Percentiles rank a stretch among this genome's conserved stretches.
These are phyloP conservation scores for Chlamydomonas incerta DNA, from an alignment of 139 green algal species.

Conservation along the genomic window DNA sequence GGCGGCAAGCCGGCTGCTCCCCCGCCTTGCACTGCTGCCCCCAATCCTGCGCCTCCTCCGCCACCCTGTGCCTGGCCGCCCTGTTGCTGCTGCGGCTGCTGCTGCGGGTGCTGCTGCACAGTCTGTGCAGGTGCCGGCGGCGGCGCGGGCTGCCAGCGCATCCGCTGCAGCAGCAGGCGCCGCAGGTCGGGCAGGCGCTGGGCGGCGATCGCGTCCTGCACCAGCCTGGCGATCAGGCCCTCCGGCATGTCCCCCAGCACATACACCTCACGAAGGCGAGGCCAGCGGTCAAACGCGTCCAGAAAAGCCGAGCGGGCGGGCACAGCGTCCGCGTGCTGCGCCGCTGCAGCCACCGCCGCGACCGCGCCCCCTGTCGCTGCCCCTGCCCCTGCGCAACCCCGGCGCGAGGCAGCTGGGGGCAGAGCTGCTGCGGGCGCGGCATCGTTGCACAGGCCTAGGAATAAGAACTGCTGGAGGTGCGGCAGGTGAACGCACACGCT, in stretches of 20 bases:
- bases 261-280: neutral
- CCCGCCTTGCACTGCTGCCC: too few relatives aligned
- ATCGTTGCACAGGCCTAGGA: neutral
- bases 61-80: too few relatives aligned
- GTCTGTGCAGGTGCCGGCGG: too few relatives aligned
- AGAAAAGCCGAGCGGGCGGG: conserved; percentile 6
- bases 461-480: conserved; percentile 14
- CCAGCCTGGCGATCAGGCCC: neutral
- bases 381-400: neutral
- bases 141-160: neutral
- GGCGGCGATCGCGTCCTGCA: conserved; percentile 11
- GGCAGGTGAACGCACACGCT: neutral
- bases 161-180: neutral
- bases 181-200: conserved; percentile 9
- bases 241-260: conserved; percentile 16
- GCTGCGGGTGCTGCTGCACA: too few relatives aligned
- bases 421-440: neutral
- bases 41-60: too few relatives aligned
- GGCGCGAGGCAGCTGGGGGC: neutral
- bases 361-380: neutral
- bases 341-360: neutral
- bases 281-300: conserved; percentile 21
- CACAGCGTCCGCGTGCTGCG: neutral
- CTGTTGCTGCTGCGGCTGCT: too few relatives aligned
- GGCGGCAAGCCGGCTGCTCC: too few relatives aligned